Evolutionary conservation across 805 yeast genomes (phyloP).

Genomic region (Yarrowia porcina): DNA sequence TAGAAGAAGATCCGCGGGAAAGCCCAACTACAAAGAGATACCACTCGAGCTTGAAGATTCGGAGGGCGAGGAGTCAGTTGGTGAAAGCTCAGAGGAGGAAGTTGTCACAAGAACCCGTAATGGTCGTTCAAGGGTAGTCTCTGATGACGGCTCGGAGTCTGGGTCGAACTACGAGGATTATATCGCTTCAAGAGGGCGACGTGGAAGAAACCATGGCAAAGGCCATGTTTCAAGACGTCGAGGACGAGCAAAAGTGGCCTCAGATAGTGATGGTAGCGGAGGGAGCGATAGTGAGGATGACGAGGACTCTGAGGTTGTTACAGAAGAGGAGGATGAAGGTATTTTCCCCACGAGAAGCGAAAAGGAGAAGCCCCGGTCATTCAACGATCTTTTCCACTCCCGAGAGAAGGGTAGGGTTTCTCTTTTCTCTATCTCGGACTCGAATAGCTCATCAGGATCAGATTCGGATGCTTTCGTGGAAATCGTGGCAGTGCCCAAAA

Average conservation of each 20-base stretch:
- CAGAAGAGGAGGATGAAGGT: too few species aligned
- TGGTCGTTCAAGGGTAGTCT: neutral
- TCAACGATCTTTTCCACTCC: neutral
- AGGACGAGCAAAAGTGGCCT: too few species aligned
- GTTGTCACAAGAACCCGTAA: neutral
- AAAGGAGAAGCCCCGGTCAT: neutral
- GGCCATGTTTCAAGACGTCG: too few species aligned
- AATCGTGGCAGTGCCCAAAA: neutral
- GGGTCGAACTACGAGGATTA: neutral
- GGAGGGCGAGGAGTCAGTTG: neutral
- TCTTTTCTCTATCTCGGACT: neutral
- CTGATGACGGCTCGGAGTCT: too few species aligned
- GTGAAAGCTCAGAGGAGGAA: neutral
- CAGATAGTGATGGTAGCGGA: neutral
- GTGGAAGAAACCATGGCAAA: neutral
- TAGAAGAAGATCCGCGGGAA: neutral
- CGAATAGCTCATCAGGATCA: neutral
- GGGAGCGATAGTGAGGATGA: neutral
- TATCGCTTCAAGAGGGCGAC: neutral
- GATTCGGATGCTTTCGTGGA: neutral
- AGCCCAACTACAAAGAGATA: neutral
- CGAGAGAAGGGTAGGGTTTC: neutral
- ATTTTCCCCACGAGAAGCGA: too few species aligned
- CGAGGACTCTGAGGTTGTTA: neutral
- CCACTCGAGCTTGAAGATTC: neutral